phyloP scores from a whole-genome alignment of 1,284 basidiomycete species.

The Ustilago bromivora region DNA sequence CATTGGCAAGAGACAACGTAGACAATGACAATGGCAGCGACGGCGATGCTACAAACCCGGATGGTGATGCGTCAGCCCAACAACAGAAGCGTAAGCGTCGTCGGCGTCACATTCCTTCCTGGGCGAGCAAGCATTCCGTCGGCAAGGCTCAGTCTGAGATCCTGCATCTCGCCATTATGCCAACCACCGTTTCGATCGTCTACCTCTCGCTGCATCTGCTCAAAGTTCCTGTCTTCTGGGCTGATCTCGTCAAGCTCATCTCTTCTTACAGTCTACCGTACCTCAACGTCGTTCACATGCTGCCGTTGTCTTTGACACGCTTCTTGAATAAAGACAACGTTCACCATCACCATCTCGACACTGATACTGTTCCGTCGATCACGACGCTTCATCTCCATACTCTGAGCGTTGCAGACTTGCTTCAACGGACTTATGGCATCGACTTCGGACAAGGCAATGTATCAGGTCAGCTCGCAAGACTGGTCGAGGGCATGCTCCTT shows the following conservation, averaged over 20 bases:
- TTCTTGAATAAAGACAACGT: slow-evolving; percentile 74
- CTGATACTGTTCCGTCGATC: slow-evolving; percentile 77
- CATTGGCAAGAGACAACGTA: not conserved
- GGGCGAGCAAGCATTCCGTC: slow-evolving; percentile 35
- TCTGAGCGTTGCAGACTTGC: slow-evolving; percentile 75
- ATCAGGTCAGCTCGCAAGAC: slow-evolving; percentile 84
- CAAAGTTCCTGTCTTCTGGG: slow-evolving; percentile 56
- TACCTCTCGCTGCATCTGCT: slow-evolving; percentile 55
- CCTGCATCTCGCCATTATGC: slow-evolving; percentile 38
- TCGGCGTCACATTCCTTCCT: slow-evolving; percentile 27
- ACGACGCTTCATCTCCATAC: slow-evolving; percentile 75
- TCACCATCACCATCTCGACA: slow-evolving; percentile 43
- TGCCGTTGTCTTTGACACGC: slow-evolving; percentile 77
- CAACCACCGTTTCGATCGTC: slow-evolving; percentile 52
- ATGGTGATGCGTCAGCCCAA: not conserved
- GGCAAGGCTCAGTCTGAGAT: slow-evolving; percentile 28
- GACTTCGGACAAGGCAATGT: slow-evolving; percentile 82
- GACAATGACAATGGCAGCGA: not conserved
- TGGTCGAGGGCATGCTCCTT: slow-evolving; percentile 78
- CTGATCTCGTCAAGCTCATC: slow-evolving; percentile 72
- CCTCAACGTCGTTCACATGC: slow-evolving; percentile 77
- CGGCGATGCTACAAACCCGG: not conserved
- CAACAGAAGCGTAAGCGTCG: slow-evolving; percentile 2
- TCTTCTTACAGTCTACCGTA: slow-evolving; percentile 83
- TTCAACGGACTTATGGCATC: slow-evolving; percentile 75